Conservation (phyloP, 2,329 filamentous ascomycete species). For the Geosmithia morbida region DNA sequence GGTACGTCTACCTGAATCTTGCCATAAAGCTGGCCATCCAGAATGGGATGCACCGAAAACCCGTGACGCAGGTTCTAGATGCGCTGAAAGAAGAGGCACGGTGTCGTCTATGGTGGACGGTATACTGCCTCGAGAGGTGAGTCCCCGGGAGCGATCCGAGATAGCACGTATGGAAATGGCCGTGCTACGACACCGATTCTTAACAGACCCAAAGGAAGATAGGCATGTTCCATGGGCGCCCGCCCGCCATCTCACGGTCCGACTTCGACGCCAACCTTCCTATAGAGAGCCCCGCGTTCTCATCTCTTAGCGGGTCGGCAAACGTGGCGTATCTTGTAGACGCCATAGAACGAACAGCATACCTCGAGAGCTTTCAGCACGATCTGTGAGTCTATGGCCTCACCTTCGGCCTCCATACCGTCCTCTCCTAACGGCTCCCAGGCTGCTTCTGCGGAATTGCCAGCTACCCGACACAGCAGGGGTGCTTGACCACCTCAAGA, state of each 20-base stretch:
- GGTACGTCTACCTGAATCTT: constrained; percentile 41
- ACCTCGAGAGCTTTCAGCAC: constrained; percentile 20
- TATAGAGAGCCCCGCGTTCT: constrained; percentile 20
- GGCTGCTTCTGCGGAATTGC: neutral
- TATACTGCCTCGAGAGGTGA: constrained; percentile 32
- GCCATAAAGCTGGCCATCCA: constrained; percentile 42
- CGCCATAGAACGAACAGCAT: constrained; percentile 28
- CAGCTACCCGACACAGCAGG: constrained; percentile 8
- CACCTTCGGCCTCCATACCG: neutral
- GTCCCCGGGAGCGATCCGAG: constrained; percentile 10
- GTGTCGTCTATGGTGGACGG: constrained; percentile 43
- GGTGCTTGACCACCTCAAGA: constrained; percentile 14
- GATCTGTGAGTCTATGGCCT: constrained; percentile 22
- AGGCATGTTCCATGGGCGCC: constrained; percentile 39
- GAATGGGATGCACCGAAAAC: constrained; percentile 43
- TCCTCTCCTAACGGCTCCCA: neutral
- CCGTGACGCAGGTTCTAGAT: constrained; percentile 29
- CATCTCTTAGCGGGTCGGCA: constrained; percentile 3
- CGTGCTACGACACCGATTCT: constrained; percentile 5
- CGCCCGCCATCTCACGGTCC: constrained; percentile 33
- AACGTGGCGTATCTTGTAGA: constrained; percentile 22
- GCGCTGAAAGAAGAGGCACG: constrained; percentile 32
- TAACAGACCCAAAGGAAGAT: constrained; percentile 24
- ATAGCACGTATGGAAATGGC: constrained; percentile 12
- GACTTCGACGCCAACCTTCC: constrained; percentile 41